Conservation (phyloP, 1,284 basidiomycete species). For the Exobasidium cylindrosporum region DNA sequence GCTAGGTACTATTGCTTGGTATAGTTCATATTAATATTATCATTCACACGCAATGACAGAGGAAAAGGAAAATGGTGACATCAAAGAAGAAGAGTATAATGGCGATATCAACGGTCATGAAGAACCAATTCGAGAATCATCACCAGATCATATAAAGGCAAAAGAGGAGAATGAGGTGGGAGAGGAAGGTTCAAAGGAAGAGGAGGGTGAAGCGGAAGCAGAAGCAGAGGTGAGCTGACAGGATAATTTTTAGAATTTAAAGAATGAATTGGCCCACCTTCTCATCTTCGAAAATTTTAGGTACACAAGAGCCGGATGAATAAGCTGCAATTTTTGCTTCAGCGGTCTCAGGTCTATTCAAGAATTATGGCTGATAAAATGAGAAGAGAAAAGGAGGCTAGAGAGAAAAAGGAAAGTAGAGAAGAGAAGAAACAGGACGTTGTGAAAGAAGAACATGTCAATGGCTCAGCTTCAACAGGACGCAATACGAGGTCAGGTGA, state of each 20-base stretch:
- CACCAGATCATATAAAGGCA: not conserved
- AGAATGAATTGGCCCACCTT: not conserved
- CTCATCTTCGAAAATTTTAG: too few relatives aligned
- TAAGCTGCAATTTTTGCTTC: constrained; percentile 25
- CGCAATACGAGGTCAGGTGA: constrained; percentile 12
- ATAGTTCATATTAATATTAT: too few relatives aligned
- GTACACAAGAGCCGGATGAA: not conserved
- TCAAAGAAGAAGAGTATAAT: too few relatives aligned
- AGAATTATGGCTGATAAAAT: constrained; percentile 54
- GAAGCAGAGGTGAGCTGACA: not conserved
- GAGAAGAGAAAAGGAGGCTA: constrained; percentile 17
- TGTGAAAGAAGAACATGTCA: constrained; percentile 17
- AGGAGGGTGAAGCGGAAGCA: not conserved
- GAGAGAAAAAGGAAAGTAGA: not conserved
- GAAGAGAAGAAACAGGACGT: constrained; percentile 12
- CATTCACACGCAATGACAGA: too few relatives aligned
- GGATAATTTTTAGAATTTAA: not conserved
- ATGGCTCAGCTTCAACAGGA: constrained; percentile 21
- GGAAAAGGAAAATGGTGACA: too few relatives aligned
- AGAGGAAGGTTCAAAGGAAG: not conserved
- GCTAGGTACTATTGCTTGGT: too few relatives aligned
- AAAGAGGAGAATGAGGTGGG: not conserved
- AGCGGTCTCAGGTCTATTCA: constrained; percentile 46
- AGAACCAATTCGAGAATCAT: not conserved
- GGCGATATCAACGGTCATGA: not conserved